phyloP scores from a whole-genome alignment of 495 filamentous ascomycete genomes.

The Pyrenopolyporus hunteri region DNA sequence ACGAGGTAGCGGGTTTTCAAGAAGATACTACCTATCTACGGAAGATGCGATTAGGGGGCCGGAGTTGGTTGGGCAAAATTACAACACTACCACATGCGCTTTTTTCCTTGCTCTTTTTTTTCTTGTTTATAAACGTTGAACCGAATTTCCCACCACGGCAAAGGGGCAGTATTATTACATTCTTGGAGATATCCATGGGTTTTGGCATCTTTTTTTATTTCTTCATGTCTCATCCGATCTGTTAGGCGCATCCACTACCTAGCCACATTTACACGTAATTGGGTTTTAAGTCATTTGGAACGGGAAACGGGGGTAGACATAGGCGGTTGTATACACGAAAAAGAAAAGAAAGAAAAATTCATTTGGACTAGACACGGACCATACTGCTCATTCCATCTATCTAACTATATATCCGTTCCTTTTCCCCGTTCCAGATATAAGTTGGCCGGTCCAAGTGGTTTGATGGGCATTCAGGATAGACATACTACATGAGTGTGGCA shows the following conservation, averaged over 20 bases:
- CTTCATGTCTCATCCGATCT: slow-evolving; percentile 12
- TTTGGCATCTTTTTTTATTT: slow-evolving; percentile 2
- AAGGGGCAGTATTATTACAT: slow-evolving; percentile 17
- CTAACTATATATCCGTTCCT: neutral
- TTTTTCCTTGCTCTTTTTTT: slow-evolving; percentile 2
- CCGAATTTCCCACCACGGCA: neutral
- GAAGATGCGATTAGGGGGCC: slow-evolving; percentile 27
- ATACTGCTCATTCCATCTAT: neutral
- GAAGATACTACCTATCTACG: slow-evolving; percentile 22
- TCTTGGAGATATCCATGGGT: slow-evolving; percentile 35
- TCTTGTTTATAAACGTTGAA: slow-evolving; percentile 24
- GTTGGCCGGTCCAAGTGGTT: neutral
- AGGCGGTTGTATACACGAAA: slow-evolving; percentile 8
- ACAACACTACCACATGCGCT: slow-evolving; percentile 7
- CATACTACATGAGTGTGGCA: neutral
- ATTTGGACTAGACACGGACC: neutral
- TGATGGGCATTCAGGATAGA: neutral
- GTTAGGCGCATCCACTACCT: neutral
- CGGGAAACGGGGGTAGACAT: neutral
- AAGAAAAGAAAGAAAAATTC: neutral
- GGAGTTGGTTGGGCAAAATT: slow-evolving; percentile 38
- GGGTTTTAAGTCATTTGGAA: neutral
- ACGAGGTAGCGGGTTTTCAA: slow-evolving; percentile 20
- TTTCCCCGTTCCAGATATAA: neutral
- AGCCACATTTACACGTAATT: slow-evolving; percentile 1